phyloP scores from a whole-genome alignment of 2,329 filamentous ascomycete species.

The Scytalidium sp. region DNA sequence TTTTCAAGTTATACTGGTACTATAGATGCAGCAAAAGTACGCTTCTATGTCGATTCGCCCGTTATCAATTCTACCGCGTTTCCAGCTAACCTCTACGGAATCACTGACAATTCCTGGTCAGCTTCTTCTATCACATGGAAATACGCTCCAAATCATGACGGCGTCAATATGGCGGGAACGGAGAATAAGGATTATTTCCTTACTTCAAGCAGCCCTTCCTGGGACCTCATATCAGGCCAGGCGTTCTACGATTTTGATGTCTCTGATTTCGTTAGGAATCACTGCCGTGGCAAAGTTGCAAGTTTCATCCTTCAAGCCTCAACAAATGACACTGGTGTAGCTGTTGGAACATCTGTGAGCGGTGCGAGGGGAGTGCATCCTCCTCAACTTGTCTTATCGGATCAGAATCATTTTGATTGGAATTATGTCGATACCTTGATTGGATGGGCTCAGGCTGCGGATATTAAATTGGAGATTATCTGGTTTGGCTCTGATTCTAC shows the following conservation, averaged over 20 bases:
- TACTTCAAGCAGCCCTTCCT: slow-evolving; percentile 5
- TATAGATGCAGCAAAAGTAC: slow-evolving; percentile 3
- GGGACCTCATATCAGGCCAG: slow-evolving; percentile 1
- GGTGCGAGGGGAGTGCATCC: not conserved
- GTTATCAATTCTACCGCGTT: not conserved
- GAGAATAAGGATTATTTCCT: slow-evolving; percentile 4
- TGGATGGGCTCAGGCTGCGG: slow-evolving; percentile 4
- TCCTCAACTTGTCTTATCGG: slow-evolving; percentile 1
- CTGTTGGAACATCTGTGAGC: not conserved
- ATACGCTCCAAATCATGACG: slow-evolving; percentile 6
- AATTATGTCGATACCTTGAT: slow-evolving; percentile 6
- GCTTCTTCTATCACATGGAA: slow-evolving; percentile 3
- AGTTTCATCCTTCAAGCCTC: slow-evolving; percentile 7
- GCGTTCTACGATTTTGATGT: slow-evolving; percentile 8
- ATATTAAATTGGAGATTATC: slow-evolving; percentile 4
- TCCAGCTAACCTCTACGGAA: slow-evolving; percentile 1
- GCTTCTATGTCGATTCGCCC: not conserved
- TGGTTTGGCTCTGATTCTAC: slow-evolving; percentile 8
- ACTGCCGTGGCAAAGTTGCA: slow-evolving; percentile 3
- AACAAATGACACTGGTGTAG: not conserved
- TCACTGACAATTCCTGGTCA: slow-evolving; percentile 2
- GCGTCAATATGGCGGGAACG: slow-evolving; percentile 1
- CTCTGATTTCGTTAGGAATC: slow-evolving; percentile 6
- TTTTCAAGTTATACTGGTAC: slow-evolving; percentile 1
- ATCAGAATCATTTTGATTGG: not conserved